Percentiles rank a stretch among this genome's conserved stretches.
Evolutionary conservation across 768 basidiomycete species (phyloP).

Genomic region (Epithele typhae): DNA sequence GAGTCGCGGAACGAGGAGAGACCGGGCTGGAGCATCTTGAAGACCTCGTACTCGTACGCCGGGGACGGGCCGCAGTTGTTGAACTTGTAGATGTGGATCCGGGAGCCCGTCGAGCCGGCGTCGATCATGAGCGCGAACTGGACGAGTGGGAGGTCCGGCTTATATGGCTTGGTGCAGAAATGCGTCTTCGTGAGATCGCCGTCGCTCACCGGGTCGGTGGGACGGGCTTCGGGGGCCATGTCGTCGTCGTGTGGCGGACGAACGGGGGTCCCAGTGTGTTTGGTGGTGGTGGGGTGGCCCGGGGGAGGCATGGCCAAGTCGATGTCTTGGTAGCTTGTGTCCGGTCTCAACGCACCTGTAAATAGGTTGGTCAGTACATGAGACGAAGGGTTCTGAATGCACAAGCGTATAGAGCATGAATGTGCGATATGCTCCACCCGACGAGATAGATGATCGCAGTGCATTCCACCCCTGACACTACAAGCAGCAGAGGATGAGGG

Average conservation of each 20-base stretch:
- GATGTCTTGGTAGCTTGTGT: slow-evolving; percentile 1
- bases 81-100: slow-evolving; percentile 99
- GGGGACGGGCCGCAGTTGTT: slow-evolving; percentile 79
- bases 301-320: slow-evolving; percentile 1
- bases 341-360: slow-evolving; percentile 14
- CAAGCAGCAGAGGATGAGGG: too few species aligned
- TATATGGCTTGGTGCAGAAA: slow-evolving; percentile 59
- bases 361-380: background rate
- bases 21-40: slow-evolving; percentile 78
- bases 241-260: slow-evolving; percentile 13
- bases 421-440: too few species aligned
- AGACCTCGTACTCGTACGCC: slow-evolving; percentile 88
- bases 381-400: too few species aligned
- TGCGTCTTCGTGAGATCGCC: slow-evolving; percentile 70
- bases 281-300: background rate
- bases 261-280: slow-evolving; percentile 1
- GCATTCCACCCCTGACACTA: too few species aligned
- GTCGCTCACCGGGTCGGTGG: slow-evolving; percentile 66
- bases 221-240: slow-evolving; percentile 24
- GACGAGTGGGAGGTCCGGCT: slow-evolving; percentile 51
- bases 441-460: too few species aligned
- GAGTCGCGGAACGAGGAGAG: slow-evolving; percentile 58
- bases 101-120: slow-evolving; percentile 94
- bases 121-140: slow-evolving; percentile 98
- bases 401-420: too few species aligned